phyloP scores from a whole-genome alignment of 805 yeast species.

The Sungouiozyma ichnusensis region DNA sequence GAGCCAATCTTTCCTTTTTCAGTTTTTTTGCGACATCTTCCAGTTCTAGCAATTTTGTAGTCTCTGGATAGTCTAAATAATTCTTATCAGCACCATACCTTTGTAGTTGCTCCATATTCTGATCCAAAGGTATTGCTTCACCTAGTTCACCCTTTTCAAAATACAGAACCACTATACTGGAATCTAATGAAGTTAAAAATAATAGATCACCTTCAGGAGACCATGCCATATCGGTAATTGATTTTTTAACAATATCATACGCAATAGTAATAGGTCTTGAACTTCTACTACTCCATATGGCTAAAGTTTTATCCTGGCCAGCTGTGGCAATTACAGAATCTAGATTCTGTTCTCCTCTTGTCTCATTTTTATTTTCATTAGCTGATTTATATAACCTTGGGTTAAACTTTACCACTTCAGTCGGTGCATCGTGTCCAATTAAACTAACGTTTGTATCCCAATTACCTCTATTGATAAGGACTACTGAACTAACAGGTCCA shows the following conservation, averaged over 20 bases:
- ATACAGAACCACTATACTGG: slow-evolving; percentile 55
- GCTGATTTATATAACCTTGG: slow-evolving; percentile 48
- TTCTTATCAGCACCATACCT: slow-evolving; percentile 86
- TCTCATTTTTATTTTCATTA: slow-evolving; percentile 10
- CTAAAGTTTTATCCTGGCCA: slow-evolving; percentile 85
- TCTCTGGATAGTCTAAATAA: slow-evolving; percentile 75
- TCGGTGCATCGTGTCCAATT: slow-evolving; percentile 78
- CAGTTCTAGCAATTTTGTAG: slow-evolving; percentile 62
- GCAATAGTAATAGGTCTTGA: slow-evolving; percentile 75
- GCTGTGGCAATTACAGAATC: slow-evolving; percentile 85
- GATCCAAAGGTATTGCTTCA: slow-evolving; percentile 47
- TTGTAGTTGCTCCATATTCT: slow-evolving; percentile 58
- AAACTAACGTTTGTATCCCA: slow-evolving; percentile 71
- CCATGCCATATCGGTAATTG: slow-evolving; percentile 89
- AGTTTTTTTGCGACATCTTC: slow-evolving; percentile 50
- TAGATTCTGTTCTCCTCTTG: slow-evolving; percentile 16
- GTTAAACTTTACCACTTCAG: slow-evolving; percentile 68
- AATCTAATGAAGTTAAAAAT: slow-evolving; percentile 77
- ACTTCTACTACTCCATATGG: slow-evolving; percentile 74
- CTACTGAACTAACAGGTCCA: slow-evolving; percentile 70
- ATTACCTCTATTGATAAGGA: slow-evolving; percentile 61
- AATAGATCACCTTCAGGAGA: slow-evolving; percentile 64
- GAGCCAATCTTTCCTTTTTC: slow-evolving; percentile 14
- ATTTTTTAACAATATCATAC: slow-evolving; percentile 59
- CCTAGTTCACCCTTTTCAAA: slow-evolving; percentile 64